Base-by-base conservation (phyloP, 140 eudicot species). In the Cichorium intybus region DNA sequence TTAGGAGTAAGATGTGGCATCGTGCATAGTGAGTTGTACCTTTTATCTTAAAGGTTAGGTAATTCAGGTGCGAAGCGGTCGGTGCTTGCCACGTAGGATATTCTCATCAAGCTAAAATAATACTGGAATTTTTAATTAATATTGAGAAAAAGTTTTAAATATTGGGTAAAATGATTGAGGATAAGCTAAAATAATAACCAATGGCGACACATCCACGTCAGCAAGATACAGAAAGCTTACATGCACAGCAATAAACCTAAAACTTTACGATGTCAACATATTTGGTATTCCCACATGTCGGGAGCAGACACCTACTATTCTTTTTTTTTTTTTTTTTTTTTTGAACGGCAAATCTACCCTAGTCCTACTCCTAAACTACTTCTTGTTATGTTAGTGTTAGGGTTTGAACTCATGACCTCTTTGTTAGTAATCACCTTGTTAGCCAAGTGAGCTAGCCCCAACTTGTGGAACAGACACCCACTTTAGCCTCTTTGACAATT, bases 41-140 rank as follows among this genome's bases (percentile, higher is more conserved):
- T 45, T 64, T 72, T 21, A 27, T 54, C 54, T 39, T 63, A 15
- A 62, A 27, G 12, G 20, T 35, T 62, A 37, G 59, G 65, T 63
- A 51, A 62, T 20, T 43, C 18, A 27, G 51, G 47, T 28, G 23
- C 14, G 8, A 50, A 26, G 51, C 21, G 50, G 34, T 54, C 35
- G 51, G 71, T 72, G 77, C 66, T 63, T 58, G 72, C 72, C 77
- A 63, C 71, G 60, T 63, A 54, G 52, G 72, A 72, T 72, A 10
- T 52, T 8, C 21, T 51, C 58, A 52, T 72, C 51, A 45, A 53
- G 41, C 66, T n/a, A n/a, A n/a, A n/a, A n/a, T n/a, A n/a, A n/a
- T n/a, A n/a, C n/a, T n/a, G n/a, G n/a, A n/a, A n/a, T n/a, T n/a
- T n/a, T n/a, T n/a, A n/a, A n/a, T n/a, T 45, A 47, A 29, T 29